These are phyloP conservation scores for Globisporangium spiculum DNA, from an alignment of 352 stramenopile genomes.

Conservation along the genomic window DNA sequence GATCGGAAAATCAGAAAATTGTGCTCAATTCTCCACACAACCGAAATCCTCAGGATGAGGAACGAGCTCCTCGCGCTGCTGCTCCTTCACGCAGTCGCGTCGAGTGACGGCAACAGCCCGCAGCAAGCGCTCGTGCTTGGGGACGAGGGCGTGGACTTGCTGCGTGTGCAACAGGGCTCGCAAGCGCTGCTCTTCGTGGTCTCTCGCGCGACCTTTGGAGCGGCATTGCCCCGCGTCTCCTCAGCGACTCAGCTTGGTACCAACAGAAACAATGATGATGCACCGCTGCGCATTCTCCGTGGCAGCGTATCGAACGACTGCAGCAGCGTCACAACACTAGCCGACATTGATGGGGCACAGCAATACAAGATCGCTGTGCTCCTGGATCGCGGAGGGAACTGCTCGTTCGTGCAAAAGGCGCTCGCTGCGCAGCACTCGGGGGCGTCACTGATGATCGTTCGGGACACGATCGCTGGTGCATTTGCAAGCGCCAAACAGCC, in stretches of 20 bases:
- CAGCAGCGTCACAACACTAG: not conserved
- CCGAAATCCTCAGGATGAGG: not conserved
- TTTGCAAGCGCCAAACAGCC: conserved; percentile 23
- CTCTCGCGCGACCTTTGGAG: conserved; percentile 26
- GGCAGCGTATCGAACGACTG: conserved; percentile 24
- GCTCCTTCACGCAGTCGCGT: not conserved
- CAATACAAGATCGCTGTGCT: conserved; percentile 30
- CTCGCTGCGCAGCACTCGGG: conserved; percentile 30
- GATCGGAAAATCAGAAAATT: not conserved
- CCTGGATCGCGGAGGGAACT: conserved; percentile 41
- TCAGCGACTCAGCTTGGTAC: conserved; percentile 12
- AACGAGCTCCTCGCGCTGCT: not conserved
- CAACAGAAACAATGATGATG: conserved; percentile 1
- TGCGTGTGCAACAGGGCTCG: conserved; percentile 23
- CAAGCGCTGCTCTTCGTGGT: conserved; percentile 29
- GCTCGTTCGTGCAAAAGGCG: conserved; percentile 51
- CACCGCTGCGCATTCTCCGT: conserved; percentile 16
- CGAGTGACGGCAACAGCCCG: not conserved
- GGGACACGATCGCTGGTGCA: conserved; percentile 45
- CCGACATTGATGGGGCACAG: not conserved
- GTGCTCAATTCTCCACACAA: not conserved
- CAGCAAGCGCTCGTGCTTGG: not conserved
- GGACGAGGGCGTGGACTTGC: conserved; percentile 16
- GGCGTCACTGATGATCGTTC: conserved; percentile 42
- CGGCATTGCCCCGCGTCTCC: conserved; percentile 21